Base-by-base conservation (phyloP, 306 rosid genomes). In the Rosa lucieae region DNA sequence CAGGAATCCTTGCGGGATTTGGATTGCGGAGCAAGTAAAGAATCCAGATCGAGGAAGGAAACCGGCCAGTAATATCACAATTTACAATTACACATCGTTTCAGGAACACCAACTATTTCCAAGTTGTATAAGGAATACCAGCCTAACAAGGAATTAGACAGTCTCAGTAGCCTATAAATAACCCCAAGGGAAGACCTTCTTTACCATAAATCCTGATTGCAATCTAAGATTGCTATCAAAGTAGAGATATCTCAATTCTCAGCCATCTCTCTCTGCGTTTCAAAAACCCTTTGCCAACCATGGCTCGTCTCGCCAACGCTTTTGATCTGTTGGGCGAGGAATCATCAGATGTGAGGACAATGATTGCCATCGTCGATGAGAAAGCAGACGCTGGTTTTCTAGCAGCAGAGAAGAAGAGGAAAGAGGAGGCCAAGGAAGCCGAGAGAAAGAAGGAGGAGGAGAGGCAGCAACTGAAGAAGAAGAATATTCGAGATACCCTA, bases 281-380 rank as follows among this genome's bases (percentile, higher is more conserved):
- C 58, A 7, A 37, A 70, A 70, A 46, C 75, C 61, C 44, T 47
- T 21, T n/a, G 1, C 3, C 10, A 13, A 14, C 47, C 1, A 67
- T 67, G 47, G 71, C 71, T 62, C 68, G 39, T 39, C 48, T 37
- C 14, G 47, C 71, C 56, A 75, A 59, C 56, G 21, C 56, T 21
- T 75, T 75, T 66, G 66, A 59, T 15, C 43, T 59, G 8, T 26
- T 59, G 78, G 69, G 35, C 11, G 62, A 56, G 62, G 29, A 56
- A 18, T 75, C 56, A 2, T 59, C 21, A 6, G 55, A 56, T 18
- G 35, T 74, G 62, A 56, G 4, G 26, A 56, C 0, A n/a, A 23
- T 55, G 11, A 11, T 56, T 20, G 29, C 62, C 26, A 32, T 43
- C 13, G 55, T 75, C 4, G 69, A 75, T 2, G 69, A 10, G 29